Evolutionary conservation across 495 filamentous ascomycete species (phyloP).

Genomic region (Cercophora samala): DNA sequence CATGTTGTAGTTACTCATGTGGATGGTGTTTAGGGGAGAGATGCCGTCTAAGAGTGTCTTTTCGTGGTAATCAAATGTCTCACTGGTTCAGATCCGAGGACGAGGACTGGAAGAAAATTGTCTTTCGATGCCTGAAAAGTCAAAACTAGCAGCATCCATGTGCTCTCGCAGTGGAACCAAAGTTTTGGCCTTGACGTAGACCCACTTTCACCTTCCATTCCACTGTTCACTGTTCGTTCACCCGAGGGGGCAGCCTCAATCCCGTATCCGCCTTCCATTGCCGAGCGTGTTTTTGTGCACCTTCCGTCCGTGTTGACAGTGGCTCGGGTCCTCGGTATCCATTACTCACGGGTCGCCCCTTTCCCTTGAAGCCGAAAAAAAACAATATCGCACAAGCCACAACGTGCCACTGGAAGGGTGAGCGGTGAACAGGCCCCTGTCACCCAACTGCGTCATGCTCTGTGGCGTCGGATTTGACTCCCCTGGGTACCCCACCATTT

Average conservation of each 20-base stretch:
- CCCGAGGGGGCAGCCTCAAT: neutral
- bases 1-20: slow-evolving; percentile 29
- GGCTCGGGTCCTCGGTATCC: neutral
- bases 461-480: neutral
- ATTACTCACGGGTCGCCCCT: neutral
- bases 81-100: neutral
- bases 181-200: slow-evolving; percentile 21
- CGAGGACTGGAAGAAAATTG: slow-evolving; percentile 13
- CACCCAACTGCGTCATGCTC: neutral
- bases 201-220: slow-evolving; percentile 17
- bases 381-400: neutral
- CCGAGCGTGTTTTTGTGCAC: neutral
- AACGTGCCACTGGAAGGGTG: neutral
- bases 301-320: neutral
- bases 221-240: neutral
- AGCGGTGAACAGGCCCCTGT: neutral
- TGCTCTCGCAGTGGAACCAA: slow-evolving; percentile 12
- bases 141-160: slow-evolving; percentile 22
- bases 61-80: neutral
- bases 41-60: neutral
- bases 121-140: slow-evolving; percentile 23
- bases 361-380: neutral
- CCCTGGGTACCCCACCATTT: neutral
- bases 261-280: neutral
- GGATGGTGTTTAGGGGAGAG: neutral